A percentile compares a stretch with the other conserved stretches of the same genome.
phyloP scores from a whole-genome alignment of 352 stramenopile species.

The Globisporangium rhizosaccharum region DNA sequence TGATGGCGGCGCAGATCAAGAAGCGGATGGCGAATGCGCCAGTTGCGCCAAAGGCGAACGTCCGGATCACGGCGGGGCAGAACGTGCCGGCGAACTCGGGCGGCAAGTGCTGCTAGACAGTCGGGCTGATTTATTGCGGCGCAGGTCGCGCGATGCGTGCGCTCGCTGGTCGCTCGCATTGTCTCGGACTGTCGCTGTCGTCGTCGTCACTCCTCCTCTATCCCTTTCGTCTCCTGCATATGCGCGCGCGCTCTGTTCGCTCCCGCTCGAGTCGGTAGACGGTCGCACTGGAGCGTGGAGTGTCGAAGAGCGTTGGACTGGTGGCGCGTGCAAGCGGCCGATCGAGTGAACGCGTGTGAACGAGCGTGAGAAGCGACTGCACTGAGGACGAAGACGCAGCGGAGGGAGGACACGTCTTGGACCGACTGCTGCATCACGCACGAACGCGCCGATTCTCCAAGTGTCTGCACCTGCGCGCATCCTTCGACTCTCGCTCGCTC shows the following conservation, averaged over 20 bases:
- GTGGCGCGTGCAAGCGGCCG: not conserved
- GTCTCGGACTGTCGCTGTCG: not conserved
- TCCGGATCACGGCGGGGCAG: conserved; percentile 58
- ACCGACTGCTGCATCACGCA: too few species aligned
- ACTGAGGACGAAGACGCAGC: too few species aligned
- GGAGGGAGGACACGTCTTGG: too few species aligned
- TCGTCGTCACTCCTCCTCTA: conserved; percentile 1
- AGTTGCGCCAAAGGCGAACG: conserved; percentile 55
- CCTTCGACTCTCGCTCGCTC: too few species aligned
- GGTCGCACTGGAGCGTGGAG: conserved; percentile 7
- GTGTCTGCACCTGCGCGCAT: too few species aligned
- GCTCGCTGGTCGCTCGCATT: not conserved
- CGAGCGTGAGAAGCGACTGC: too few species aligned
- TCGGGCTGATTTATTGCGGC: conserved; percentile 36
- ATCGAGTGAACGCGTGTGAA: not conserved
- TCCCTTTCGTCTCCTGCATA: conserved; percentile 9
- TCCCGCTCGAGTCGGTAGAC: conserved; percentile 11
- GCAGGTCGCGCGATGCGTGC: not conserved
- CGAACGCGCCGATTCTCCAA: too few species aligned
- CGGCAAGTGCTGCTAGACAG: conserved; percentile 80
- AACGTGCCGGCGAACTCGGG: conserved; percentile 62
- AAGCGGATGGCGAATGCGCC: conserved; percentile 87
- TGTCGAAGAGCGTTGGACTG: not conserved
- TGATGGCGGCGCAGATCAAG: conserved; percentile 91
- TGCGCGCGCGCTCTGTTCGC: conserved; percentile 4